Percentiles rank a stretch among this genome's conserved stretches.
Evolutionary conservation across 169 alveolate species (phyloP).

Genomic region (Plasmodium ovale): DNA sequence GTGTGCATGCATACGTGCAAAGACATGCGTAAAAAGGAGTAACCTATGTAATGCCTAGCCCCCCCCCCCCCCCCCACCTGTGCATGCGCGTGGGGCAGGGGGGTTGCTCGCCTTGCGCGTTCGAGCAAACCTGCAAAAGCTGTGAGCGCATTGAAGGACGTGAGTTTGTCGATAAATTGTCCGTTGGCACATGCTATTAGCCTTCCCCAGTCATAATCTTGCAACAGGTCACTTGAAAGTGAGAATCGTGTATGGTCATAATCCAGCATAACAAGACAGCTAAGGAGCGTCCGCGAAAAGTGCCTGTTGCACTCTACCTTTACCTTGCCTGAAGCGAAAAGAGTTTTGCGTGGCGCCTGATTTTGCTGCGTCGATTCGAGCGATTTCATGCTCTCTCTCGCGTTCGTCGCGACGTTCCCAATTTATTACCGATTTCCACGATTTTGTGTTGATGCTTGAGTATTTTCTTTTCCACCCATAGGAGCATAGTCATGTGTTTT

Average conservation of each 20-base stretch:
- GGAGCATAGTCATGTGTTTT: constrained; percentile 25
- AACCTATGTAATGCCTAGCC: too few relatives aligned
- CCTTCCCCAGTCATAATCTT: constrained; percentile 38
- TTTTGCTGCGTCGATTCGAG: too few relatives aligned
- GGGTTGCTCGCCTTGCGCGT: background rate
- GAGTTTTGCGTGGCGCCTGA: background rate
- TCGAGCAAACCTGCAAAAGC: constrained; percentile 32
- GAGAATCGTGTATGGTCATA: constrained; percentile 22
- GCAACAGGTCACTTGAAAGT: background rate
- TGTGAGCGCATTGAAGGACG: constrained; percentile 21
- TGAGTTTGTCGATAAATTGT: constrained; percentile 47
- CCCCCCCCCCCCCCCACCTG: too few relatives aligned
- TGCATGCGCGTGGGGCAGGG: background rate
- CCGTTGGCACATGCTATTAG: constrained; percentile 8
- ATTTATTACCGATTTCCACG: constrained; percentile 28
- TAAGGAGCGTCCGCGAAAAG: background rate
- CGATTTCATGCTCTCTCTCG: too few relatives aligned
- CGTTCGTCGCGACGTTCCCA: too few relatives aligned
- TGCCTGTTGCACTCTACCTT: constrained; percentile 45
- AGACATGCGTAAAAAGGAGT: too few relatives aligned
- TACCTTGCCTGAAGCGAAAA: constrained; percentile 21
- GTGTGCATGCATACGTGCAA: too few relatives aligned
- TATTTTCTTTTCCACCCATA: constrained; percentile 42
- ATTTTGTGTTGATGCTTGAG: constrained; percentile 12
- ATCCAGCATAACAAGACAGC: constrained; percentile 13